These are phyloP conservation scores for Astragalus membranaceus DNA, from an alignment of 306 rosid species.

Conservation along the genomic window DNA sequence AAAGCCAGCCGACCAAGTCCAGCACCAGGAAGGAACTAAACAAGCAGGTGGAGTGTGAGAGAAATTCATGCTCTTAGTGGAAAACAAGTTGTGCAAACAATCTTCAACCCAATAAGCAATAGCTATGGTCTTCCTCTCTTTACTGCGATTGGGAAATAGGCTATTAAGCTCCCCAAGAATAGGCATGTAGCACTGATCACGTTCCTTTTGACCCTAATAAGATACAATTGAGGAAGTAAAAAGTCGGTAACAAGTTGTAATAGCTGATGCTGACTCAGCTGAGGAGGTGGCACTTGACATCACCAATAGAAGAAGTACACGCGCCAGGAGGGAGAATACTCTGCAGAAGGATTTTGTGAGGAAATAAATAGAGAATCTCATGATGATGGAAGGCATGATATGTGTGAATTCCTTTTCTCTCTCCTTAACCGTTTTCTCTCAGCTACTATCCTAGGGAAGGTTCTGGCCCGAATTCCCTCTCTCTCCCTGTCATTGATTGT, in stretches of 20 bases:
- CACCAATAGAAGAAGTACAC: too few species aligned
- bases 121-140: slow-evolving; percentile 43
- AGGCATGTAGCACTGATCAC: slow-evolving; percentile 93
- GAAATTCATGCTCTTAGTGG: slow-evolving; percentile 27
- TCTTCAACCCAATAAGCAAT: slow-evolving; percentile 14
- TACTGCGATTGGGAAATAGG: slow-evolving; percentile 57
- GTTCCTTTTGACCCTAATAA: slow-evolving; percentile 81
- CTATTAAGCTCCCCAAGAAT: slow-evolving; percentile 79
- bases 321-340: too few species aligned
- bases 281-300: too few species aligned
- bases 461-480: too few species aligned
- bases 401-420: too few species aligned
- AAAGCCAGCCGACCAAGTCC: slow-evolving; percentile 97
- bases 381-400: too few species aligned
- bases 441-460: too few species aligned
- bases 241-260: background rate
- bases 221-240: slow-evolving; percentile 14
- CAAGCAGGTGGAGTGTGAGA: slow-evolving; percentile 84
- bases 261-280: too few species aligned
- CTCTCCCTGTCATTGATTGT: too few species aligned
- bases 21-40: slow-evolving; percentile 99
- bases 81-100: slow-evolving; percentile 16
- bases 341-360: too few species aligned
- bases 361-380: too few species aligned
- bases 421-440: too few species aligned